Percentiles rank a stretch among this genome's conserved stretches.
Conservation (phyloP, 1,284 basidiomycete genomes). For the Dichomitus squalens region DNA sequence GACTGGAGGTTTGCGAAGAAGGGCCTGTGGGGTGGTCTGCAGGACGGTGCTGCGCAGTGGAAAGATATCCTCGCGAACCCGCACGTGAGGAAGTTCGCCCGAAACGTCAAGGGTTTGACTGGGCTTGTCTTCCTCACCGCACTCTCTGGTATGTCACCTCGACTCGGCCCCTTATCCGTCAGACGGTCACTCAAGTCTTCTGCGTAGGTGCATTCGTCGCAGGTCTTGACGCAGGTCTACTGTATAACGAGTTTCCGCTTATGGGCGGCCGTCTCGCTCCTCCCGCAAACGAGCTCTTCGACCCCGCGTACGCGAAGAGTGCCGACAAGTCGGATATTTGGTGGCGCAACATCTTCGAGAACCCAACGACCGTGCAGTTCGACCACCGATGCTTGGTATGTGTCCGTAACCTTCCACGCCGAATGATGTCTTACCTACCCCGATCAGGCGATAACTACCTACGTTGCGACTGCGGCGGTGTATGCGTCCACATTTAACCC, state of each 20-base stretch:
- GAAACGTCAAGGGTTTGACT: conserved; percentile 62
- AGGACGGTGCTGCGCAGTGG: conserved; percentile 47
- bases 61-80: conserved; percentile 58
- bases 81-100: conserved; percentile 59
- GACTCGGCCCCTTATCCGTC: background rate
- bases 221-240: conserved; percentile 92
- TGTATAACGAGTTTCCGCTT: conserved; percentile 97
- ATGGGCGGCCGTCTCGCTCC: conserved; percentile 93
- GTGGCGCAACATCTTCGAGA: conserved; percentile 96
- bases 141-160: conserved; percentile 66
- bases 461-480: conserved; percentile 68
- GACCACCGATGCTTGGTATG: conserved; percentile 90
- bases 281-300: conserved; percentile 83
- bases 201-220: conserved; percentile 92
- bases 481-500: conserved; percentile 59
- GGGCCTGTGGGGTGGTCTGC: conserved; percentile 42
- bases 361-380: conserved; percentile 97
- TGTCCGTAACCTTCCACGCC: conserved; percentile 18
- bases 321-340: conserved; percentile 74
- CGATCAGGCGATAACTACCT: conserved; percentile 80
- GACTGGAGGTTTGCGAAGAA: conserved; percentile 77
- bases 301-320: conserved; percentile 71
- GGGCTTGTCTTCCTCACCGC: conserved; percentile 89
- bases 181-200: background rate
- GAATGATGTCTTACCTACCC: conserved; percentile 2